Evolutionary conservation across 768 basidiomycete species (phyloP), one percentile per base, ranked within the genome.

Genomic region (Coprinellus micaceus): DNA sequence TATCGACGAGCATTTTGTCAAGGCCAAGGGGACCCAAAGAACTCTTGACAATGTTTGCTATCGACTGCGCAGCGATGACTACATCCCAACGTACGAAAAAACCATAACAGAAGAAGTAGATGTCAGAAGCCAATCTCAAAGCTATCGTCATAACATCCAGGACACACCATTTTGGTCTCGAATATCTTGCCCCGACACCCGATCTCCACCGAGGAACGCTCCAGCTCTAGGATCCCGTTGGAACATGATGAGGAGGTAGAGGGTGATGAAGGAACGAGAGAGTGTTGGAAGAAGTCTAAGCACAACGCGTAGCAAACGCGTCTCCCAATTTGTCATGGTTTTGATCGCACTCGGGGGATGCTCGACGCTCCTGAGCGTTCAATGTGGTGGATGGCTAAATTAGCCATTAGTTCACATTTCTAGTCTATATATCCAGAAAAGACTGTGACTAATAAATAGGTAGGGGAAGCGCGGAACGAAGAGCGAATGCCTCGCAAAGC

Each of bases 1-100:
- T 95, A 71, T 98, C 95, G 15, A 98, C 94, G 54, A 97, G 81
- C 96, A 98, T 94, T 74, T 96, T 94, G 68, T 96, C 94, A 9
- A 94, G 84, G 36, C 96, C 96, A 53, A 98, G 79, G 9, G 97
- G 97, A 4, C 97, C 97, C 54, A 99, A 68, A 25, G 93, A 96
- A 65, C 91, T 96, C 81, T 95, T 97, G 39, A 99, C 86, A 64
- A 98, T 89, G 73, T 99, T 99, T 57, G 97, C 94, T 66, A 99
- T 97, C 5, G 96, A 88, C 67, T 91, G 88, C 45, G 95, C 96
- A 44, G 96, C 97, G 65, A 93, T 83, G 64, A 98, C 96, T 97
- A 37, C 41, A 41, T 47, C 33, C 43, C 30, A 40, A 40, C 55
- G 37, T 30, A 59, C 53, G 24, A 33, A 25, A 29, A 44, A 47